Evolutionary conservation across 352 stramenopile genomes (phyloP).

Genomic region (Pythium periplocum): DNA sequence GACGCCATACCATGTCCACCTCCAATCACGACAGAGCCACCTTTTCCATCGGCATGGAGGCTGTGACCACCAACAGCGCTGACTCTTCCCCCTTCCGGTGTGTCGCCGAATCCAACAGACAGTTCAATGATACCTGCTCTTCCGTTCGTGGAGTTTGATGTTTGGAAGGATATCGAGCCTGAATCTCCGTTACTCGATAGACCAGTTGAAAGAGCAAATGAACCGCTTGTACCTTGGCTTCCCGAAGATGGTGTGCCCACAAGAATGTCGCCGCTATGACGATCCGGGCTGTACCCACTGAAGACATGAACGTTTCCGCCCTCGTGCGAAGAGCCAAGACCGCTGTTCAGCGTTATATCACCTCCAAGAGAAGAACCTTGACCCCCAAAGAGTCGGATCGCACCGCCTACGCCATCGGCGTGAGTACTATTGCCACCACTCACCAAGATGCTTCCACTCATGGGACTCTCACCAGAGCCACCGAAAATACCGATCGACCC

Average conservation of each 20-base stretch:
- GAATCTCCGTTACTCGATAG: conserved; percentile 6
- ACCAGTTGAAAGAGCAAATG: conserved; percentile 1
- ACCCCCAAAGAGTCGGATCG: conserved; percentile 4
- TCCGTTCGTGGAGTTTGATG: conserved; percentile 5
- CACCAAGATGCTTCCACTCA: conserved; percentile 4
- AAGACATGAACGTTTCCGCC: conserved; percentile 40
- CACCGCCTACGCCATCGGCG: conserved; percentile 2
- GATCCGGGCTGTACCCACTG: conserved; percentile 11
- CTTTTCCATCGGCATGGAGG: neutral
- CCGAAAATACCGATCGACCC: conserved; percentile 3
- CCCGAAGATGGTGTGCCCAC: conserved; percentile 8
- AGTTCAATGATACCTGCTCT: conserved; percentile 1
- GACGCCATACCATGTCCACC: neutral
- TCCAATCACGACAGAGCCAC: neutral
- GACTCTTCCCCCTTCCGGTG: neutral
- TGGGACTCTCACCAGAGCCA: conserved; percentile 4
- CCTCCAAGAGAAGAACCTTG: conserved; percentile 1
- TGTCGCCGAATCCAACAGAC: neutral
- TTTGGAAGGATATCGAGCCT: conserved; percentile 1
- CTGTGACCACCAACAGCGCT: neutral
- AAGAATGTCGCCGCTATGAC: conserved; percentile 3
- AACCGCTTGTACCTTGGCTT: neutral
- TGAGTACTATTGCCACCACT: conserved; percentile 7
- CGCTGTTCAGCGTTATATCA: conserved; percentile 15
- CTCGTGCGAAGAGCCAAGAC: conserved; percentile 19